A percentile compares a stretch with the other conserved stretches of the same genome.
These are phyloP conservation scores for Colletotrichum karsti DNA, from an alignment of 2,329 filamentous ascomycete genomes.

Conservation along the genomic window DNA sequence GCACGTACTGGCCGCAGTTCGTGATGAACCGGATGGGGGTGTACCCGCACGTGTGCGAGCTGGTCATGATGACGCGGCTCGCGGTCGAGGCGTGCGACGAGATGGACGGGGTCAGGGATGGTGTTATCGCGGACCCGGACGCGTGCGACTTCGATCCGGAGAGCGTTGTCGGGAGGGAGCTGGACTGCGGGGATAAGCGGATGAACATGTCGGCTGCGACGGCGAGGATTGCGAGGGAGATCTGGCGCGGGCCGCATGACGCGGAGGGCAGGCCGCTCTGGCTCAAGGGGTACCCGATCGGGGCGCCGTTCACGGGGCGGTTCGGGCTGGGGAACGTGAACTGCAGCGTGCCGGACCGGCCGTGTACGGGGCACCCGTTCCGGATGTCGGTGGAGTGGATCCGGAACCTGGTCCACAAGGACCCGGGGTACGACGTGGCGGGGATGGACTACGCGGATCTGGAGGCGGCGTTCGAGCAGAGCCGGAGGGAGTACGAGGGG, in stretches of 20 bases:
- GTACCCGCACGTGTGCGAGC: slow-evolving; percentile 23
- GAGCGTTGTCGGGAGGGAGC: slow-evolving; percentile 23
- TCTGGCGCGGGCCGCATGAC: slow-evolving; percentile 21
- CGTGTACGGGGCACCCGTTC: slow-evolving; percentile 19
- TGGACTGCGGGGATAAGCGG: slow-evolving; percentile 36
- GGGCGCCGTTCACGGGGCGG: slow-evolving; percentile 23
- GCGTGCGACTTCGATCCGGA: slow-evolving; percentile 35
- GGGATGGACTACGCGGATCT: slow-evolving; percentile 11
- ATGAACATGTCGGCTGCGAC: slow-evolving; percentile 17
- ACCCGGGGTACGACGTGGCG: slow-evolving; percentile 11
- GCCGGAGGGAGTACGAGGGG: slow-evolving; percentile 26
- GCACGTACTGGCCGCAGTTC: slow-evolving; percentile 30
- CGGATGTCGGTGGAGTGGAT: slow-evolving; percentile 28
- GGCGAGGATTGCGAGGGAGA: slow-evolving; percentile 15
- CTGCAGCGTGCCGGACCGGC: slow-evolving; percentile 7
- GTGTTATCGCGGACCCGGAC: slow-evolving; percentile 22
- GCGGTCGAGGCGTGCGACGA: slow-evolving; percentile 27
- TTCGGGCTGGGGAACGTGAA: slow-evolving; percentile 26
- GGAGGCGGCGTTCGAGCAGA: slow-evolving; percentile 2
- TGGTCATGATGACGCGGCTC: slow-evolving; percentile 41
- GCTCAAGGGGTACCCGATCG: slow-evolving; percentile 18
- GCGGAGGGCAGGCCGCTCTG: slow-evolving; percentile 12
- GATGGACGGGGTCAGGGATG: slow-evolving; percentile 25
- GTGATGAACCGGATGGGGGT: slow-evolving; percentile 23
- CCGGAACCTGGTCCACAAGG: slow-evolving; percentile 17